Percentiles rank a stretch among this genome's conserved stretches.
Evolutionary conservation across 306 rosid genomes (phyloP).

Genomic region (Ormosia emarginata): DNA sequence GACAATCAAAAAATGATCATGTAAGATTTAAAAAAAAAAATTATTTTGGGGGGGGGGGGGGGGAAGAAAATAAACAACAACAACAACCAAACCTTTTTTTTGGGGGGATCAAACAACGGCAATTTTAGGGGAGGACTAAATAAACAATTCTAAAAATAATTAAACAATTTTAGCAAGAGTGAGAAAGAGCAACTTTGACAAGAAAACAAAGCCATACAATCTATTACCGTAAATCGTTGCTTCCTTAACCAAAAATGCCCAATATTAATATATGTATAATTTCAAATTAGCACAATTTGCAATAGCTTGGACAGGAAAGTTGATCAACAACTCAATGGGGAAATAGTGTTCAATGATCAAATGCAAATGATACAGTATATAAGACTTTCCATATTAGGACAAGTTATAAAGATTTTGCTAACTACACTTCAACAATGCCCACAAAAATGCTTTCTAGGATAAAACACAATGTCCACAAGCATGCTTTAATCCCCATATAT

Average conservation of each 20-base stretch:
- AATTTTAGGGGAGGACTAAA: not conserved
- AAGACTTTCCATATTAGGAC: not conserved
- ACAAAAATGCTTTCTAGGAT: not conserved
- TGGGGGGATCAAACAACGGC: too few species aligned
- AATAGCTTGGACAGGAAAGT: not conserved
- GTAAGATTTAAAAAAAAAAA: not conserved
- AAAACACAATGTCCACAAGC: not conserved
- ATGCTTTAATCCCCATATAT: not conserved
- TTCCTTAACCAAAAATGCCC: not conserved
- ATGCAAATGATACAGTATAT: not conserved
- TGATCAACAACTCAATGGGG: not conserved
- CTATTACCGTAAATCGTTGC: not conserved
- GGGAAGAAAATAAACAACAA: not conserved
- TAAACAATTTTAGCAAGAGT: not conserved
- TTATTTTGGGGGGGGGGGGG: not conserved
- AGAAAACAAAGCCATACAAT: not conserved
- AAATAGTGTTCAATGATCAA: not conserved
- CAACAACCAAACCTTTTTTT: too few species aligned
- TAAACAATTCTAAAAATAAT: not conserved
- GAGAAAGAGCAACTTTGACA: not conserved
- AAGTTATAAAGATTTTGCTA: not conserved
- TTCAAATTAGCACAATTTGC: not conserved
- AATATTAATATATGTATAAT: not conserved
- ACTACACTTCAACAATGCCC: not conserved
- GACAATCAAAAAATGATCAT: constrained; percentile 26